Percentiles rank a stretch among this genome's conserved stretches.
Conservation (phyloP, 352 stramenopile species). For the Pythium chondricola region DNA sequence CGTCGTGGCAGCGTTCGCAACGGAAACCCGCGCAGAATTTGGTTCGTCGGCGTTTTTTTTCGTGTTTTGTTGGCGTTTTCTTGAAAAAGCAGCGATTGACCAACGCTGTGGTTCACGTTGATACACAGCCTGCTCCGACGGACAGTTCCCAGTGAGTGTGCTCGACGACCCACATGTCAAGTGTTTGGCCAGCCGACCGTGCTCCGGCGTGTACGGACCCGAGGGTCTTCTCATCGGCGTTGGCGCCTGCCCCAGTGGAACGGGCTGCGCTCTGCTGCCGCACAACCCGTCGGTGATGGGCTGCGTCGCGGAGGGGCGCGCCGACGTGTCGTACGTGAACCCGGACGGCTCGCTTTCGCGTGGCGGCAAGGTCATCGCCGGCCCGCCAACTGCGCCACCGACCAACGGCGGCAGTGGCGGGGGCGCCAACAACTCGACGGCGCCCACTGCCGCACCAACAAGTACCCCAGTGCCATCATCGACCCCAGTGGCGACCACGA, state of each 20-base stretch:
- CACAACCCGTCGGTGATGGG: conserved; percentile 56
- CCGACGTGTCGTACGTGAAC: conserved; percentile 67
- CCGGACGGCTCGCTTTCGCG: conserved; percentile 53
- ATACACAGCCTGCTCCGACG: conserved; percentile 33
- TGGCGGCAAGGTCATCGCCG: conserved; percentile 29
- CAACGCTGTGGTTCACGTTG: background rate
- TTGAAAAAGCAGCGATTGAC: background rate
- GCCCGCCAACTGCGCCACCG: conserved; percentile 4
- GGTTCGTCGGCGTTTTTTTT: too few species aligned
- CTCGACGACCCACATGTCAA: conserved; percentile 45
- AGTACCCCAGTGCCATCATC: background rate
- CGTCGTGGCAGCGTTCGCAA: conserved; percentile 1
- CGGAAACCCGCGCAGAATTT: conserved; percentile 8
- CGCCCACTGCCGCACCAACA: background rate
- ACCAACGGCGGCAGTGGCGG: conserved; percentile 1
- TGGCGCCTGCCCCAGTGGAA: conserved; percentile 43
- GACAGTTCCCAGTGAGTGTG: conserved; percentile 58
- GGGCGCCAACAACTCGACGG: background rate
- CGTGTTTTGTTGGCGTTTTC: too few species aligned
- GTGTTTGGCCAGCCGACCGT: conserved; percentile 46
- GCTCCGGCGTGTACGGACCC: conserved; percentile 53
- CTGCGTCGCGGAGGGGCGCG: conserved; percentile 39
- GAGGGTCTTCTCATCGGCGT: conserved; percentile 37
- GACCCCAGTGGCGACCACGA: background rate
- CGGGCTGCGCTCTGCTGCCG: conserved; percentile 54